Evolutionary conservation across 139 green algal species (phyloP).

Genomic region (Choricystis sp.): DNA sequence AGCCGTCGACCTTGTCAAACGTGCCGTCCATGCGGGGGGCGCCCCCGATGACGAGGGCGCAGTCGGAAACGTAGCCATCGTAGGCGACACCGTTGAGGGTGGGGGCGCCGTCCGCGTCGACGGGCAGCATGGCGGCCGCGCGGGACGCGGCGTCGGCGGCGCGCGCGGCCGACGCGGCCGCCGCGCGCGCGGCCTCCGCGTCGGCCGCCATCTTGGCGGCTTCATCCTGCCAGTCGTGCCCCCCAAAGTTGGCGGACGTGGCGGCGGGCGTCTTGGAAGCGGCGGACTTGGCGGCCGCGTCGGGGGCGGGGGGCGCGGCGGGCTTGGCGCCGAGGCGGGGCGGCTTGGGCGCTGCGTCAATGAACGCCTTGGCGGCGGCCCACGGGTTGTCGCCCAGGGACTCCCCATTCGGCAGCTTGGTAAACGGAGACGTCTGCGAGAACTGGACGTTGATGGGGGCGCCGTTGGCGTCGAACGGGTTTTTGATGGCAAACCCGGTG

Average conservation of each 20-base stretch:
- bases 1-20: neutral
- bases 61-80: neutral
- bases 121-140: neutral
- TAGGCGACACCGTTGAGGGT: neutral
- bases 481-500: neutral
- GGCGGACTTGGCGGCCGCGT: no score
- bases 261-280: neutral
- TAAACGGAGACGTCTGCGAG: neutral
- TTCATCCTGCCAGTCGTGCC: neutral
- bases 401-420: neutral
- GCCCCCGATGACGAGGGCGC: neutral
- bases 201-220: neutral
- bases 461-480: neutral
- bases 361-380: neutral
- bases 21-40: neutral
- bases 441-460: neutral
- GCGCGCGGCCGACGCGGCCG: no score
- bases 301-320: no score
- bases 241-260: neutral
- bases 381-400: neutral
- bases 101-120: neutral
- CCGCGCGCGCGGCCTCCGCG: neutral
- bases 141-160: neutral
- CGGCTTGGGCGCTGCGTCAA: neutral
- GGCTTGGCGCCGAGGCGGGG: no score